phyloP scores from a whole-genome alignment of 2,329 filamentous ascomycete genomes.

The Stagonosporopsis tanaceti region DNA sequence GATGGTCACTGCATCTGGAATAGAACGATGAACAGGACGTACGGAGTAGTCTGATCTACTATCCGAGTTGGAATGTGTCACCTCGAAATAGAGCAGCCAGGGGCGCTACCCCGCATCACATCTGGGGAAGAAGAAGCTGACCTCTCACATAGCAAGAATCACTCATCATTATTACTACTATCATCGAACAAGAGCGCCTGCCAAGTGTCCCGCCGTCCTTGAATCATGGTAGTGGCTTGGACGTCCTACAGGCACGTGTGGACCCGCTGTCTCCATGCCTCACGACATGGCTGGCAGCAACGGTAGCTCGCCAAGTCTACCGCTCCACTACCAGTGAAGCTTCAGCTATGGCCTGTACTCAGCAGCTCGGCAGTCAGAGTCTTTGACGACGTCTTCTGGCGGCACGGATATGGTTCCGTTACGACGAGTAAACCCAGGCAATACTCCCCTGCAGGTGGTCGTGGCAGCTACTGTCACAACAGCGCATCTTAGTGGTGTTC shows the following conservation, averaged over 20 bases:
- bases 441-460: slow-evolving; percentile 12
- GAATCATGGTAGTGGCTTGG: slow-evolving; percentile 3
- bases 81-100: neutral
- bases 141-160: neutral
- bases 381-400: neutral
- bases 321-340: neutral
- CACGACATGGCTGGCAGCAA: slow-evolving; percentile 1
- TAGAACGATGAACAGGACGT: neutral
- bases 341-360: neutral
- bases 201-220: neutral
- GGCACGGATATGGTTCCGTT: slow-evolving; percentile 5
- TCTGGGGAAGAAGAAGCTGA: neutral
- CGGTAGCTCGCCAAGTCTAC: slow-evolving; percentile 3
- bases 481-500: neutral
- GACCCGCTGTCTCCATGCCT: neutral
- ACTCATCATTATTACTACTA: neutral
- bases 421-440: slow-evolving; percentile 6
- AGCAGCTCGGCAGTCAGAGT: neutral
- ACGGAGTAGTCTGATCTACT: neutral
- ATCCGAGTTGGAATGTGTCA: neutral
- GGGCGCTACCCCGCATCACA: slow-evolving; percentile 5
- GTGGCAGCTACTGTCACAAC: neutral
- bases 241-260: neutral
- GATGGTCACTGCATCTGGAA: neutral
- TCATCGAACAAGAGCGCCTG: neutral